Percentiles rank a stretch among this genome's conserved stretches.
phyloP scores from a whole-genome alignment of 2,329 filamentous ascomycete genomes.

The Talaromyces piceae region DNA sequence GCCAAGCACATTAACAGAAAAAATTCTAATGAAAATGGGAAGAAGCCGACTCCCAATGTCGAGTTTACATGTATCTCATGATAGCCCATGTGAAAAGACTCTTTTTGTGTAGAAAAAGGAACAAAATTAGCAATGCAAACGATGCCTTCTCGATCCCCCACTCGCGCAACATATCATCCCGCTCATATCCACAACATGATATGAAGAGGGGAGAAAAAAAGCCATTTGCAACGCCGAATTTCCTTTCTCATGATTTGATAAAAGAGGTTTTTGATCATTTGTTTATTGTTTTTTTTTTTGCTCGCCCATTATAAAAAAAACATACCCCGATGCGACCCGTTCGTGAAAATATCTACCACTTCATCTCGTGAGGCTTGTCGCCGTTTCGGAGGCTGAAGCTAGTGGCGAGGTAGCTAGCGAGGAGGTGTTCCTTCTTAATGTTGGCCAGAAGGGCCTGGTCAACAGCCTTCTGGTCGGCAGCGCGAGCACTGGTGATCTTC shows the following conservation, averaged over 20 bases:
- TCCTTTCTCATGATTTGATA: constrained; percentile 14
- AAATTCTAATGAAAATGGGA: constrained; percentile 26
- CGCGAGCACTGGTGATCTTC: constrained; percentile 82
- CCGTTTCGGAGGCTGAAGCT: constrained; percentile 99
- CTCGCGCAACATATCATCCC: constrained; percentile 15
- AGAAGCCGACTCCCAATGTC: constrained; percentile 20
- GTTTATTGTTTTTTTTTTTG: constrained; percentile 18
- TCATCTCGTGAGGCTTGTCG: constrained; percentile 99
- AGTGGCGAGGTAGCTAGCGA: constrained; percentile 86
- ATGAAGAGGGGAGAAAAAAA: constrained; percentile 12
- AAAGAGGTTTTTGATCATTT: constrained; percentile 11
- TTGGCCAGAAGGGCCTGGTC: constrained; percentile 91
- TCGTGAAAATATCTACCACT: constrained; percentile 69
- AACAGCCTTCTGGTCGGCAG: constrained; percentile 95
- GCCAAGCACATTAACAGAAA: constrained; percentile 19
- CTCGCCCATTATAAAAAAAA: constrained; percentile 33
- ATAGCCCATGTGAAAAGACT: constrained; percentile 15
- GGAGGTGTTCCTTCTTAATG: constrained; percentile 98
- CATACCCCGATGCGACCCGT: constrained; percentile 30
- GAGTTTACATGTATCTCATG: constrained; percentile 35
- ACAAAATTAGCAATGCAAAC: constrained; percentile 12
- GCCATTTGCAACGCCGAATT: constrained; percentile 17
- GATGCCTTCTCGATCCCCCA: constrained; percentile 22
- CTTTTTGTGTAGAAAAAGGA: constrained; percentile 7
- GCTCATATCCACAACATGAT: constrained; percentile 11